Conservation (phyloP, 2,329 filamentous ascomycete genomes). For the Trichoderma breve region DNA sequence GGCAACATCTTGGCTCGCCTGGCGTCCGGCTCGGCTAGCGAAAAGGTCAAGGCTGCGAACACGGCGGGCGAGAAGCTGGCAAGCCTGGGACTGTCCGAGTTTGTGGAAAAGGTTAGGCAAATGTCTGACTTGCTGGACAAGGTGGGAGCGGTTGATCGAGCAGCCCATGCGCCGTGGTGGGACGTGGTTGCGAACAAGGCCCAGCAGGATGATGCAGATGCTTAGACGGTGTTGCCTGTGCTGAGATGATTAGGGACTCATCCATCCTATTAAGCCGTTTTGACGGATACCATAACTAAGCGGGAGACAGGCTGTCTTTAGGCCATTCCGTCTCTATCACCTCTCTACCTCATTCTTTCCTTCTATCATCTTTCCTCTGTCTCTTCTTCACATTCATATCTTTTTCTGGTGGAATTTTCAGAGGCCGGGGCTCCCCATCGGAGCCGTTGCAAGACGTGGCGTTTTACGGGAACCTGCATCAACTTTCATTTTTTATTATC, state of each 20-base stretch:
- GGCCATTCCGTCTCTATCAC: background rate
- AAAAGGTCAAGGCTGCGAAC: conserved; percentile 68
- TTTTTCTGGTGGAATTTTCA: background rate
- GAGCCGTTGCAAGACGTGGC: background rate
- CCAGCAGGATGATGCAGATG: conserved; percentile 40
- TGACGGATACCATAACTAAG: background rate
- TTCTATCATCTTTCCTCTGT: background rate
- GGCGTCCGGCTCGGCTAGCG: conserved; percentile 63
- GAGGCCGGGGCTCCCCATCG: background rate
- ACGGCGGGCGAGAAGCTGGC: conserved; percentile 68
- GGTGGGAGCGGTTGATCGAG: conserved; percentile 65
- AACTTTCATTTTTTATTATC: background rate
- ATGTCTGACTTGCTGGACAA: conserved; percentile 67
- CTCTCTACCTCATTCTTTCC: background rate
- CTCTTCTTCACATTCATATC: background rate
- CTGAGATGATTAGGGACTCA: conserved; percentile 32
- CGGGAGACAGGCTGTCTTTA: background rate
- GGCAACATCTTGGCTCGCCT: conserved; percentile 65
- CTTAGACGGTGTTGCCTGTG: conserved; percentile 21
- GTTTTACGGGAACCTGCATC: conserved; percentile 1
- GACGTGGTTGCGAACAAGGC: conserved; percentile 61
- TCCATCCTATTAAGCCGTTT: background rate
- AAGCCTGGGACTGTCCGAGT: conserved; percentile 68
- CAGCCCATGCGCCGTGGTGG: conserved; percentile 68
- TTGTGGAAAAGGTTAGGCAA: conserved; percentile 65